phyloP scores from a whole-genome alignment of 2,329 filamentous ascomycete species.

The Botryotinia globosa region DNA sequence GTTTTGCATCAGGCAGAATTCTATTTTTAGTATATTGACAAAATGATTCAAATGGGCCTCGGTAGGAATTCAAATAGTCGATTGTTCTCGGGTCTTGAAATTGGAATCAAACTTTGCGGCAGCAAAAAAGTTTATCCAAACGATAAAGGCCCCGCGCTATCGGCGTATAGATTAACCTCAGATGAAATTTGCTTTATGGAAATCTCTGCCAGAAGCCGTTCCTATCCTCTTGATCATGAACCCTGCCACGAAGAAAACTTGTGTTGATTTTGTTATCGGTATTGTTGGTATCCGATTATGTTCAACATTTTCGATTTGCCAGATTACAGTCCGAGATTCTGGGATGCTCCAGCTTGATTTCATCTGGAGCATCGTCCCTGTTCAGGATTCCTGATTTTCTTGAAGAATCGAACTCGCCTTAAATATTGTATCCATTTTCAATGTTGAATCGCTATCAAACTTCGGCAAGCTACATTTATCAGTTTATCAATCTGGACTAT shows the following conservation, averaged over 20 bases:
- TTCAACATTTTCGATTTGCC: not conserved
- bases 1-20: no score
- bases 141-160: no score
- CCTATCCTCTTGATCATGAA: not conserved
- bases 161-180: not conserved
- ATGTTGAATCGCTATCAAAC: not conserved
- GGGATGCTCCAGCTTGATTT: not conserved
- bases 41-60: no score
- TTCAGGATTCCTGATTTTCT: not conserved
- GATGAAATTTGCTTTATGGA: not conserved
- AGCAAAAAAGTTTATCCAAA: rapidly evolving
- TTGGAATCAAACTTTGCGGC: rapidly evolving
- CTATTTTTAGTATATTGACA: no score
- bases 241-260: not conserved
- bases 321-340: not conserved
- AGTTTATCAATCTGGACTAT: not conserved
- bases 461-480: no score
- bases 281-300: not conserved
- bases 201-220: not conserved
- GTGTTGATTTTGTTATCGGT: not conserved
- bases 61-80: not conserved
- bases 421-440: not conserved
- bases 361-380: not conserved
- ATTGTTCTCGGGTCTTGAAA: not conserved
- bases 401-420: not conserved